phyloP scores from a whole-genome alignment of 768 basidiomycete species.

The Agaricus bisporus region DNA sequence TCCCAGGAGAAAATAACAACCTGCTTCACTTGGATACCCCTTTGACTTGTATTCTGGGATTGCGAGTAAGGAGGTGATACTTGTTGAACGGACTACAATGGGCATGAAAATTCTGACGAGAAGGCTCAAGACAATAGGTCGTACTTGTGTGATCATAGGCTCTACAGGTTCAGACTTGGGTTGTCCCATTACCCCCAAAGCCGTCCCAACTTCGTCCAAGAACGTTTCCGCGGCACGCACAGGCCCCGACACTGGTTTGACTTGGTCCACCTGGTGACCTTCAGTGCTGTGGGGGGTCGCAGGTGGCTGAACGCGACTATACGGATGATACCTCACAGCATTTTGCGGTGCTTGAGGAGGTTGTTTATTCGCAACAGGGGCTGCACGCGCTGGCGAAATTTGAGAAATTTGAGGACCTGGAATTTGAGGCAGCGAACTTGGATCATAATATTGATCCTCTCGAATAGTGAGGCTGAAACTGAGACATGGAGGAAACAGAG shows the following conservation, averaged over 20 bases:
- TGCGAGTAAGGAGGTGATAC: too few relatives aligned
- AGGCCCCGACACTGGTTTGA: neutral
- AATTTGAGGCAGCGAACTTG: neutral
- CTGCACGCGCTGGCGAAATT: neutral
- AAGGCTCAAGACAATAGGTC: neutral
- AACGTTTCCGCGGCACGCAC: constrained; percentile 5
- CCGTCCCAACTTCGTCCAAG: constrained; percentile 1
- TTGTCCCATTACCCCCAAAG: neutral
- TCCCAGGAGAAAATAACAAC: too few relatives aligned
- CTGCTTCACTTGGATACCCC: too few relatives aligned
- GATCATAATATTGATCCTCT: constrained; percentile 5
- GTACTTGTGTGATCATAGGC: neutral
- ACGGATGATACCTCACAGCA: constrained; percentile 4
- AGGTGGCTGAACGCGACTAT: neutral
- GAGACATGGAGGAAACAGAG: neutral
- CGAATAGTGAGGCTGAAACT: constrained; percentile 13
- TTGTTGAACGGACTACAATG: too few relatives aligned
- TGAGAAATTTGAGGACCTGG: neutral
- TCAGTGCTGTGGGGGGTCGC: neutral
- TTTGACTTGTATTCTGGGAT: neutral
- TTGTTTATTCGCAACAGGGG: neutral
- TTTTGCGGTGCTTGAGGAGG: neutral
- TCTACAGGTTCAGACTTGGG: neutral
- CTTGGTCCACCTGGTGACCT: neutral
- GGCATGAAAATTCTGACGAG: too few relatives aligned